Percentiles rank a stretch among this genome's conserved stretches.
phyloP scores from a whole-genome alignment of 768 basidiomycete genomes.

The Tricholoma bakamatsutake region DNA sequence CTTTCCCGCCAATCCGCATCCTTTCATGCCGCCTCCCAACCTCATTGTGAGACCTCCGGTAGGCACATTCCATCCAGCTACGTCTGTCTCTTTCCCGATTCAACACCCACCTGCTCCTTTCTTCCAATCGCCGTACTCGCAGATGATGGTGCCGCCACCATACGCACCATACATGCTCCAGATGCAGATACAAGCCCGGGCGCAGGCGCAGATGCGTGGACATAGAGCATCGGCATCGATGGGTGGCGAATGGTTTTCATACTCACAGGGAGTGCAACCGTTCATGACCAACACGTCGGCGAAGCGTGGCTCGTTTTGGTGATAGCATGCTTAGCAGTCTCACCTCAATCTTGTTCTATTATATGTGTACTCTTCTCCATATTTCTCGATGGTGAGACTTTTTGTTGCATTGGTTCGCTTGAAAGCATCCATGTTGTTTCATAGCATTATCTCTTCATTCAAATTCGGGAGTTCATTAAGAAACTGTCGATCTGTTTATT shows the following conservation, averaged over 20 bases:
- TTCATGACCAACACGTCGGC: slow-evolving; percentile 5
- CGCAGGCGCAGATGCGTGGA: slow-evolving; percentile 6
- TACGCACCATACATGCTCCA: slow-evolving; percentile 20
- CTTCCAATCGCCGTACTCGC: slow-evolving; percentile 15
- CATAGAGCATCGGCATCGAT: slow-evolving; percentile 1
- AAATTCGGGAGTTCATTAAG: not conserved
- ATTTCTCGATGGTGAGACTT: slow-evolving; percentile 4
- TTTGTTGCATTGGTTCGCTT: slow-evolving; percentile 3
- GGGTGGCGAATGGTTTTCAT: slow-evolving; percentile 10
- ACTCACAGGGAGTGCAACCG: slow-evolving; percentile 4
- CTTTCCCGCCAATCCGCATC: not conserved
- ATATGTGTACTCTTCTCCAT: slow-evolving; percentile 7
- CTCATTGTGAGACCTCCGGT: not conserved
- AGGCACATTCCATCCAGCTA: slow-evolving; percentile 2
- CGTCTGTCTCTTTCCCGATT: slow-evolving; percentile 7
- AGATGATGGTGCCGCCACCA: slow-evolving; percentile 11
- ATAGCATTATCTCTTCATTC: slow-evolving; percentile 9
- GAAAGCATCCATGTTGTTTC: slow-evolving; percentile 6
- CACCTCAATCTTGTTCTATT: slow-evolving; percentile 4
- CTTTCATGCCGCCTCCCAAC: slow-evolving; percentile 7
- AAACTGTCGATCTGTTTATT: slow-evolving; percentile 5
- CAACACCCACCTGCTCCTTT: slow-evolving; percentile 9
- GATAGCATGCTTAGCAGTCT: not conserved
- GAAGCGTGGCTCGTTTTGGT: slow-evolving; percentile 14
- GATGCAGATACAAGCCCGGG: slow-evolving; percentile 16